A percentile compares a stretch with the other conserved stretches of the same genome.
Evolutionary conservation across 179 eudicot species (phyloP).

Genomic region (Actinidia chinensis): DNA sequence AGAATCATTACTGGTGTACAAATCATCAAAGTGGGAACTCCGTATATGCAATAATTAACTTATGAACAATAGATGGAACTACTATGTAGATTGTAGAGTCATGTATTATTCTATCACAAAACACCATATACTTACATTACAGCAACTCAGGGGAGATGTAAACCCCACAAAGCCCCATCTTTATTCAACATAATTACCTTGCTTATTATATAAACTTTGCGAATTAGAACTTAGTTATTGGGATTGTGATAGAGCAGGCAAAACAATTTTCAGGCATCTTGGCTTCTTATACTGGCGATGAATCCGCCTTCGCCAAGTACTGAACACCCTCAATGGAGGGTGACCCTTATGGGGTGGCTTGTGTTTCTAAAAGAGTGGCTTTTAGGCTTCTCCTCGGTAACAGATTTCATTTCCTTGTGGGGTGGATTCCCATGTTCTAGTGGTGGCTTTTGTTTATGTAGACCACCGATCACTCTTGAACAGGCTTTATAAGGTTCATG

Average conservation of each 20-base stretch:
- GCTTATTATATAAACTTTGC: neutral
- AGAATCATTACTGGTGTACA: too few relatives aligned
- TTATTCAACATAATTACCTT: neutral
- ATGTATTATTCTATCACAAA: neutral
- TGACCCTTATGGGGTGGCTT: slow-evolving; percentile 9
- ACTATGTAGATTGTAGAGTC: too few relatives aligned
- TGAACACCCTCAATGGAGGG: slow-evolving; percentile 1
- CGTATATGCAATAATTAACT: too few relatives aligned
- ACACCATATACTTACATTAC: neutral
- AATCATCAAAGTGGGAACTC: too few relatives aligned
- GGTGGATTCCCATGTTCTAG: neutral
- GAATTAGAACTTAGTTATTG: neutral
- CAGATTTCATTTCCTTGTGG: too few relatives aligned
- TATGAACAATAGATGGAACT: too few relatives aligned
- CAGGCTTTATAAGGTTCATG: neutral
- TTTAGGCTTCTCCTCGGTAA: neutral
- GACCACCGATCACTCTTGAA: too few relatives aligned
- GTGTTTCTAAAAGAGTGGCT: neutral
- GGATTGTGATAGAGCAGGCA: neutral
- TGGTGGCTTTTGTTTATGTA: neutral
- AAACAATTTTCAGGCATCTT: neutral
- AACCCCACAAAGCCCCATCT: neutral
- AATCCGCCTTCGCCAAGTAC: neutral
- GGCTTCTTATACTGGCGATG: neutral
- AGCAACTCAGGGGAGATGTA: neutral